A percentile compares a stretch with the other conserved stretches of the same genome.
These are phyloP conservation scores for Mortierella sp. DNA, from an alignment of 371 early-diverging fungal genomes.

Conservation along the genomic window DNA sequence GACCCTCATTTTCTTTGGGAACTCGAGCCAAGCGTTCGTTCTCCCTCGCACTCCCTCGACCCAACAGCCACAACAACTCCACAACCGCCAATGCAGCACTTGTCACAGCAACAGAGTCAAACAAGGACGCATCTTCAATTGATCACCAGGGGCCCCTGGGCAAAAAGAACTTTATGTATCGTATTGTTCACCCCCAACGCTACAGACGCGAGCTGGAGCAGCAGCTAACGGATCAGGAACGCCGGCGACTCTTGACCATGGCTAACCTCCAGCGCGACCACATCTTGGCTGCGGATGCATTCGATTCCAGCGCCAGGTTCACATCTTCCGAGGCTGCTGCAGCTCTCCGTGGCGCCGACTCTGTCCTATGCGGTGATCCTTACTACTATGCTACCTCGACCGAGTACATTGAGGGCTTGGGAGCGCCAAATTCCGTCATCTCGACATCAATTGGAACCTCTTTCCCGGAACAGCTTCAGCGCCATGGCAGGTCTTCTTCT, in stretches of 20 bases:
- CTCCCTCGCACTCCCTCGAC: constrained; percentile 30
- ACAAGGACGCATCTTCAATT: neutral
- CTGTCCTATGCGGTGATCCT: constrained; percentile 20
- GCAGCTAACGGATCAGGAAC: constrained; percentile 30
- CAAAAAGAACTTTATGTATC: constrained; percentile 40
- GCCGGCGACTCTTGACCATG: constrained; percentile 30
- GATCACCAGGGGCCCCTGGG: constrained; percentile 19
- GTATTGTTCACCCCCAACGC: constrained; percentile 52
- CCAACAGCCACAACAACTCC: constrained; percentile 3
- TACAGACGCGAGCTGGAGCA: constrained; percentile 52
- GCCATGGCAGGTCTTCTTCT: neutral
- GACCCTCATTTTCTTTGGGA: constrained; percentile 25
- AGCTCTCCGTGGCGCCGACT: neutral
- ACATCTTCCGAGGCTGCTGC: neutral
- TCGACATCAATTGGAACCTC: constrained; percentile 50
- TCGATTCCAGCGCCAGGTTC: neutral
- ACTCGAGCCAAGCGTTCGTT: constrained; percentile 39
- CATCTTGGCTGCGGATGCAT: constrained; percentile 14
- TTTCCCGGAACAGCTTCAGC: constrained; percentile 40
- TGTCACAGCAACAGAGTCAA: neutral
- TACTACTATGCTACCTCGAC: constrained; percentile 49
- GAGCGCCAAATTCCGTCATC: constrained; percentile 45
- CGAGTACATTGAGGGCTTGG: constrained; percentile 43
- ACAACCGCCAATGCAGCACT: neutral
- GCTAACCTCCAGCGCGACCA: constrained; percentile 32